These are phyloP conservation scores for Fusarium clavum DNA, from an alignment of 2,329 filamentous ascomycete species.

Conservation along the genomic window DNA sequence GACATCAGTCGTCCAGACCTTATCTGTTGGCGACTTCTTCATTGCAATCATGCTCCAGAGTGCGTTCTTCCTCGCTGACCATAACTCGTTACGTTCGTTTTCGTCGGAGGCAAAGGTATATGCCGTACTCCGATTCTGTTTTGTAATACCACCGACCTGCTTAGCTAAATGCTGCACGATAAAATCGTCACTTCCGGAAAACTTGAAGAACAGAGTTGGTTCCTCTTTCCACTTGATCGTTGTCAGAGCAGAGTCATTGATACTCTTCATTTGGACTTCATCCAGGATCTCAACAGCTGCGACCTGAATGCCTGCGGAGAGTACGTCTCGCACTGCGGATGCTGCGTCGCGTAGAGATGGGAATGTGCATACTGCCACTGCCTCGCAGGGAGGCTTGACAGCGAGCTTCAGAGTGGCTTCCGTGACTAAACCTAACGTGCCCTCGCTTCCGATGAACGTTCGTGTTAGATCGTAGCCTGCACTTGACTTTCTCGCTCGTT, in stretches of 20 bases:
- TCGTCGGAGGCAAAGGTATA: constrained; percentile 82
- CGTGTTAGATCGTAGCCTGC: constrained; percentile 86
- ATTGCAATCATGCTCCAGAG: constrained; percentile 84
- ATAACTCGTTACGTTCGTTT: constrained; percentile 78
- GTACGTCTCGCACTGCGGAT: constrained; percentile 76
- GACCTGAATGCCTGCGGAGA: constrained; percentile 77
- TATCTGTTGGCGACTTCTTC: constrained; percentile 53
- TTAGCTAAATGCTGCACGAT: constrained; percentile 85
- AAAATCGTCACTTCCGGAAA: constrained; percentile 80
- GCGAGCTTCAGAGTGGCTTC: constrained; percentile 75
- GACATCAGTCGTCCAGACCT: constrained; percentile 78
- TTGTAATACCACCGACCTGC: constrained; percentile 71
- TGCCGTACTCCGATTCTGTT: constrained; percentile 58
- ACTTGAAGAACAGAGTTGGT: constrained; percentile 86
- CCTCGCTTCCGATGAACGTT: constrained; percentile 85
- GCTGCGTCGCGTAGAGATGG: constrained; percentile 81
- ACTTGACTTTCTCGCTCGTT: constrained; percentile 80
- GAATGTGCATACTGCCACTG: constrained; percentile 83
- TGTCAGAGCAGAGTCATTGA: constrained; percentile 79
- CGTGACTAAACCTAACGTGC: constrained; percentile 82
- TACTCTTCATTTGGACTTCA: constrained; percentile 85
- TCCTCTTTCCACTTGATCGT: constrained; percentile 77
- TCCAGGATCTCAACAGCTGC: constrained; percentile 89
- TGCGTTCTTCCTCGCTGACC: constrained; percentile 84
- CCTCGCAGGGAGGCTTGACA: constrained; percentile 78